Percentiles rank a stretch among this genome's conserved stretches.
These are phyloP conservation scores for Aspergillus novofumigatus DNA, from an alignment of 2,329 filamentous ascomycete species.

Conservation along the genomic window DNA sequence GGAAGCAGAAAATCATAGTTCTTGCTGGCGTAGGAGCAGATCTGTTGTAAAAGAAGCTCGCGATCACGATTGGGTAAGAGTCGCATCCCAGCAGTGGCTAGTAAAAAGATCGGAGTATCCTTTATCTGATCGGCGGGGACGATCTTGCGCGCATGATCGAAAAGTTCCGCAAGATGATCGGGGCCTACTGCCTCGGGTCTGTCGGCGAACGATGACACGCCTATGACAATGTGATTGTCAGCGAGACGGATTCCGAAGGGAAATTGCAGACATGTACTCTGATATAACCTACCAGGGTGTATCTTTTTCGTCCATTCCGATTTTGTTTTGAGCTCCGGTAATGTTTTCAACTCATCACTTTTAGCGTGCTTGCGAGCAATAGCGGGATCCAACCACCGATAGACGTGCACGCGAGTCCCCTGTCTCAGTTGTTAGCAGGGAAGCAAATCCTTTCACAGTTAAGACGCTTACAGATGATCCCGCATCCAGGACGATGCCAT, in stretches of 20 bases:
- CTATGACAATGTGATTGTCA: constrained; percentile 29
- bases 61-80: constrained; percentile 72
- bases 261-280: not conserved
- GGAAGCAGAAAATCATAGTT: constrained; percentile 79
- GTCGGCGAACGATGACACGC: constrained; percentile 82
- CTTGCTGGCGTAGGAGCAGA: constrained; percentile 75
- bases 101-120: constrained; percentile 87
- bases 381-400: constrained; percentile 80
- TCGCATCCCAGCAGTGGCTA: constrained; percentile 94
- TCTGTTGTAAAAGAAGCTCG: constrained; percentile 65
- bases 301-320: constrained; percentile 92
- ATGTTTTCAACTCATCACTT: constrained; percentile 56
- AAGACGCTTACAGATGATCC: constrained; percentile 69
- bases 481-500: constrained; percentile 94
- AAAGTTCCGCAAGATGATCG: constrained; percentile 73
- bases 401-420: constrained; percentile 90
- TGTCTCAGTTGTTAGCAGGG: constrained; percentile 21
- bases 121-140: constrained; percentile 72
- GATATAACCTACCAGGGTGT: constrained; percentile 61
- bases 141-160: constrained; percentile 75
- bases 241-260: not conserved
- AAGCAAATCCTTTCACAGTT: not conserved
- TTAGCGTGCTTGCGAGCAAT: constrained; percentile 61
- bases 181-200: constrained; percentile 71
- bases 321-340: constrained; percentile 79